Conservation (phyloP, 345 rosid species). For the Noccaea caerulescens region DNA sequence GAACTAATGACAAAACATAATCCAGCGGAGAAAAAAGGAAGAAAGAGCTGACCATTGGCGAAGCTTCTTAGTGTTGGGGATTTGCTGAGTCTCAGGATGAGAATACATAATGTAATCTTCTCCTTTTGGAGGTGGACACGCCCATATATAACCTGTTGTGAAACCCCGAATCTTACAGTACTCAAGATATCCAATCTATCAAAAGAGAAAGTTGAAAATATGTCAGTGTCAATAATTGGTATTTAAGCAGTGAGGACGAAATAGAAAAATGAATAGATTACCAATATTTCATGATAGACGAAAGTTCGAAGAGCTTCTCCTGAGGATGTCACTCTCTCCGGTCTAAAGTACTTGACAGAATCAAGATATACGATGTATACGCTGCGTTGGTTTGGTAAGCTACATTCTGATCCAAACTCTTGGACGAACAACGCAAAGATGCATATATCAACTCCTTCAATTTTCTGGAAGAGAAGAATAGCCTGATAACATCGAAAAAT, state of each 20-base stretch:
- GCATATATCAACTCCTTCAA: constrained; percentile 90
- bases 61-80: constrained; percentile 82
- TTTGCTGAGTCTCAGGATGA: constrained; percentile 91
- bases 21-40: neutral
- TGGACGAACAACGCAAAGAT: constrained; percentile 86
- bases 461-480: constrained; percentile 80
- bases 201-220: constrained; percentile 10
- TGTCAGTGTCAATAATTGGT: neutral
- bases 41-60: constrained; percentile 49
- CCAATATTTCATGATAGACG: constrained; percentile 95
- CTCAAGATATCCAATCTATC: constrained; percentile 90
- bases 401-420: constrained; percentile 88
- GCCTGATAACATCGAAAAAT: constrained; percentile 58
- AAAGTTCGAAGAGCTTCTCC: constrained; percentile 90
- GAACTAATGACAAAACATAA: neutral
- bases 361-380: constrained; percentile 85
- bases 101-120: constrained; percentile 88
- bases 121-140: constrained; percentile 87
- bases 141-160: constrained; percentile 87
- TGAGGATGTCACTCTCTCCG: constrained; percentile 59
- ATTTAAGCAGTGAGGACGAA: constrained; percentile 4
- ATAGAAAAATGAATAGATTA: constrained; percentile 24
- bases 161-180: constrained; percentile 89
- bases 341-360: constrained; percentile 92
- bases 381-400: constrained; percentile 82